Conservation (phyloP, 2,329 filamentous ascomycete species). For the Diplocarpon mali region DNA sequence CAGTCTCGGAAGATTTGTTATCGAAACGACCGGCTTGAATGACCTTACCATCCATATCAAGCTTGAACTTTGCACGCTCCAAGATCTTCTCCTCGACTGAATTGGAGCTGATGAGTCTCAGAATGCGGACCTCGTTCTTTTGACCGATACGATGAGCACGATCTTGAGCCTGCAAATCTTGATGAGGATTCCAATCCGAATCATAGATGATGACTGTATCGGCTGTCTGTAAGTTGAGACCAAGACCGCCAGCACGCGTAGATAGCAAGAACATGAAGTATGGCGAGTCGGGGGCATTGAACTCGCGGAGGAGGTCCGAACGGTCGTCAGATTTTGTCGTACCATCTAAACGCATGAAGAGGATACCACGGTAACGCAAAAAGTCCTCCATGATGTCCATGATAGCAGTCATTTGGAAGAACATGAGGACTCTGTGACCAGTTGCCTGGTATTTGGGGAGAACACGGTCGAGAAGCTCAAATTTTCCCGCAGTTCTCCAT, state of each 20-base stretch:
- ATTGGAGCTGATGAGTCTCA: slow-evolving; percentile 90
- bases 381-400: slow-evolving; percentile 99
- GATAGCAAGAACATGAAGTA: slow-evolving; percentile 99
- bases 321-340: slow-evolving; percentile 97
- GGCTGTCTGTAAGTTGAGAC: slow-evolving; percentile 92
- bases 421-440: slow-evolving; percentile 94
- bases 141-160: slow-evolving; percentile 99
- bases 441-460: slow-evolving; percentile 87
- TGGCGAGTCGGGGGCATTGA: slow-evolving; percentile 81
- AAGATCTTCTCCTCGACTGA: slow-evolving; percentile 98
- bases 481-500: slow-evolving; percentile 95
- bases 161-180: slow-evolving; percentile 98
- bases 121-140: slow-evolving; percentile 97
- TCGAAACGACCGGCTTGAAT: slow-evolving; percentile 99
- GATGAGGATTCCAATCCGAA: slow-evolving; percentile 98
- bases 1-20: slow-evolving; percentile 97
- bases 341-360: slow-evolving; percentile 88
- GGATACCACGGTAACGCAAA: slow-evolving; percentile 68
- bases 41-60: slow-evolving; percentile 99
- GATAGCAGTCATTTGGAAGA: slow-evolving; percentile 99
- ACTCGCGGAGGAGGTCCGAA: slow-evolving; percentile 76
- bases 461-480: slow-evolving; percentile 85
- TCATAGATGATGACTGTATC: slow-evolving; percentile 99
- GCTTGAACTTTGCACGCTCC: slow-evolving; percentile 91
- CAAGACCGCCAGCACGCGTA: slow-evolving; percentile 93